Conservation (phyloP, 441 rosid genomes). For the Adansonia rubrostipa region DNA sequence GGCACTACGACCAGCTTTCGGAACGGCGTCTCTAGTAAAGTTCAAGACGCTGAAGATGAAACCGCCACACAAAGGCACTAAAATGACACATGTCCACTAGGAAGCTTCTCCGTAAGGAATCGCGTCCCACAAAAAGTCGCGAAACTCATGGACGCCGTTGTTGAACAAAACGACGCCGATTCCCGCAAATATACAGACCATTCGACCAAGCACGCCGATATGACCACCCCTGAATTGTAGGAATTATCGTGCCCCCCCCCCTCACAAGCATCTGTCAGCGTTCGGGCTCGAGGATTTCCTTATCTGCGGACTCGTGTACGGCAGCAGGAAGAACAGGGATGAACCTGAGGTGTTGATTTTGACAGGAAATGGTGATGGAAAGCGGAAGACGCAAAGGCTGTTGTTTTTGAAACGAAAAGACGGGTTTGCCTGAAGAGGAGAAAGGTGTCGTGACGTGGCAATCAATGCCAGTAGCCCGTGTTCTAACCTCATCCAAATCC, state of each 20-base stretch:
- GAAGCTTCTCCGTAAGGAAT: conserved; percentile 80
- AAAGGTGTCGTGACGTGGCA: neutral
- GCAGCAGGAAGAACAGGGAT: neutral
- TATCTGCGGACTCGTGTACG: neutral
- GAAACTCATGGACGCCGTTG: conserved; percentile 62
- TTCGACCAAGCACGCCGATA: conserved; percentile 50
- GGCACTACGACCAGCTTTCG: conserved; percentile 9
- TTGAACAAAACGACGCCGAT: conserved; percentile 77
- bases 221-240: conserved; percentile 39
- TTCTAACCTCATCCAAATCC: too few species aligned
- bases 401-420: neutral
- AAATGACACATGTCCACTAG: conserved; percentile 71
- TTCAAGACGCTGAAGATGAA: conserved; percentile 61
- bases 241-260: neutral
- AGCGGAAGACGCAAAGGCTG: neutral
- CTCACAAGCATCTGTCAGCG: neutral
- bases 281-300: neutral
- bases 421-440: neutral
- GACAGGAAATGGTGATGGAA: conserved; percentile 17
- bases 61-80: conserved; percentile 76
- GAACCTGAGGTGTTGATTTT: neutral
- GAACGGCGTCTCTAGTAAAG: conserved; percentile 26
- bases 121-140: conserved; percentile 86
- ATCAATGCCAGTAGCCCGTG: too few species aligned
- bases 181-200: conserved; percentile 75